These are phyloP conservation scores for Flaveria brownii DNA, from an alignment of 129 eudicot genomes.

Conservation along the genomic window DNA sequence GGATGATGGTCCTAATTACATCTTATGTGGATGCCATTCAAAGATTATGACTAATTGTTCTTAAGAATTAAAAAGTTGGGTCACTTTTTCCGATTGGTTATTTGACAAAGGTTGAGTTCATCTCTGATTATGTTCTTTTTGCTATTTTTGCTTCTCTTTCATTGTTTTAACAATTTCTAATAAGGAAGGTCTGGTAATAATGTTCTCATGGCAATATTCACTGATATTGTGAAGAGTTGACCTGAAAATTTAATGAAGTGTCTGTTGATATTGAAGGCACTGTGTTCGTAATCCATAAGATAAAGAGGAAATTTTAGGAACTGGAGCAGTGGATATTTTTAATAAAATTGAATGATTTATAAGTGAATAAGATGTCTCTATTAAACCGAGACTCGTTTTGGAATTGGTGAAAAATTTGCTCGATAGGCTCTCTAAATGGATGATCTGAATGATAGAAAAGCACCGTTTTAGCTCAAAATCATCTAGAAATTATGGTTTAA, in stretches of 20 bases:
- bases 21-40: neutral
- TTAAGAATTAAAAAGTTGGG: neutral
- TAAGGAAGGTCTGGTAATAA: neutral
- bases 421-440: neutral
- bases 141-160: neutral
- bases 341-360: neutral
- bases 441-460: neutral
- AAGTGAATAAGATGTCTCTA: neutral
- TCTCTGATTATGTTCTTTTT: constrained; percentile 6
- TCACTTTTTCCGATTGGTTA: neutral
- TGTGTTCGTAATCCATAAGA: constrained; percentile 1
- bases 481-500: neutral
- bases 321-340: neutral
- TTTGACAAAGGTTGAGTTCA: constrained; percentile 5
- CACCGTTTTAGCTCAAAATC: constrained; percentile 2
- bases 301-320: neutral
- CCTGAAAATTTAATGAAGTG: constrained; percentile 1
- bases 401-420: neutral
- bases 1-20: constrained; percentile 10
- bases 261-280: constrained; percentile 11
- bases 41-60: neutral
- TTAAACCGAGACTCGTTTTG: neutral
- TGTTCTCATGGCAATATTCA: neutral
- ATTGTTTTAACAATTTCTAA: neutral
- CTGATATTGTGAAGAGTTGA: neutral